These are phyloP conservation scores for Chlorophyllum brunneum DNA, from an alignment of 768 basidiomycete species.

Conservation along the genomic window DNA sequence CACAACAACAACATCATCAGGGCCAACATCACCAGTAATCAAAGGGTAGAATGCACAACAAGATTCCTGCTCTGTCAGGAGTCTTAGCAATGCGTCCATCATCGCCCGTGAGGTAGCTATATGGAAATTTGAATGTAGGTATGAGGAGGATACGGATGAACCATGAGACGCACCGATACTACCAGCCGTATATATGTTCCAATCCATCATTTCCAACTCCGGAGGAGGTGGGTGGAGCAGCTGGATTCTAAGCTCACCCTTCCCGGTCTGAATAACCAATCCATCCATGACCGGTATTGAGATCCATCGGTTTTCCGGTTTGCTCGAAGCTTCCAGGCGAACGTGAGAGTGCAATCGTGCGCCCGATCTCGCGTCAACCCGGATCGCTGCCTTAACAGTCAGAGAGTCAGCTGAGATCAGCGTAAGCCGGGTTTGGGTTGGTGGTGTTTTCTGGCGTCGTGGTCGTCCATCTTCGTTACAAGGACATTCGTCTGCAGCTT, in stretches of 20 bases:
- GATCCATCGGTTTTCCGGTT: slow-evolving; percentile 46
- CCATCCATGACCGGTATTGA: slow-evolving; percentile 51
- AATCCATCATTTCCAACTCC: slow-evolving; percentile 55
- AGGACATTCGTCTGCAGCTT: slow-evolving; percentile 63
- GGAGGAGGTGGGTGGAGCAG: slow-evolving; percentile 58
- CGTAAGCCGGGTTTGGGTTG: slow-evolving; percentile 38
- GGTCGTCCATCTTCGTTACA: slow-evolving; percentile 60
- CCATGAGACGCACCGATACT: slow-evolving; percentile 48
- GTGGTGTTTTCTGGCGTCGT: slow-evolving; percentile 38
- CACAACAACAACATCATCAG: neutral
- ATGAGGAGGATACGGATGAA: neutral
- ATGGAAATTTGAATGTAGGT: neutral
- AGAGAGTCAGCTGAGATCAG: slow-evolving; percentile 23
- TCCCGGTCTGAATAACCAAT: slow-evolving; percentile 47
- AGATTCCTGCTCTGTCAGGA: slow-evolving; percentile 37
- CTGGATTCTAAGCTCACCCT: slow-evolving; percentile 52
- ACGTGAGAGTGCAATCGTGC: slow-evolving; percentile 66
- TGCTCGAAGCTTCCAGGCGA: slow-evolving; percentile 55
- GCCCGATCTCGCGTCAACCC: slow-evolving; percentile 47
- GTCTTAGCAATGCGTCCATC: slow-evolving; percentile 54
- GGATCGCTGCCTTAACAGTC: slow-evolving; percentile 47
- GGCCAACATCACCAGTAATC: slow-evolving; percentile 33
- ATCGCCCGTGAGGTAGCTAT: slow-evolving; percentile 60
- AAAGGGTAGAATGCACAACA: slow-evolving; percentile 49
- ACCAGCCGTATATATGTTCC: slow-evolving; percentile 62